Evolutionary conservation across 169 alveolate species (phyloP), one percentile per base, ranked within the genome.

Genomic region (Amoebophrya sp.): DNA sequence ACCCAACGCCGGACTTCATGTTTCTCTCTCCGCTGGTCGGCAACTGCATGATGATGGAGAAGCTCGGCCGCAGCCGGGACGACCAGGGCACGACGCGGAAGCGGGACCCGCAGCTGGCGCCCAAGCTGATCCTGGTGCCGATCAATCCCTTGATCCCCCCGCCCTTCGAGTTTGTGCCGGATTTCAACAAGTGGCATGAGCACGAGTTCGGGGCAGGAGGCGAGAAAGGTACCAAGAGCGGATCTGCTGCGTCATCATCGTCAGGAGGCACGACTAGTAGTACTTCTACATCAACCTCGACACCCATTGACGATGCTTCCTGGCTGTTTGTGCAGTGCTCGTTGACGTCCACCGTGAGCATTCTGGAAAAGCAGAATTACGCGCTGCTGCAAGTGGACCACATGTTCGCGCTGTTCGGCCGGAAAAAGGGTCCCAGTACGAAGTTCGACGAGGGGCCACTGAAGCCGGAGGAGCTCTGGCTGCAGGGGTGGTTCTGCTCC

Each of bases 1-100:
- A 66, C 83, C 83, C 83, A 2, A 66, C 83, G 35, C 83, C 83
- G 83, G 83, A 66, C 35, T 66, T 66, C 32, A 66, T 66, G 83
- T 66, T 66, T 25, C 0, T 66, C 32, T 66, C 83, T 3, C 83
- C 83, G 7, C 83, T 66, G 35, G 83, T 66, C 39, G 83, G 83
- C 29, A 66, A 66, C 35, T 66, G 83, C 83, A 25, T 66, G 83
- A 18, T 66, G 35, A 18, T 66, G 83, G 83, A 66, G 83, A 66
- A 66, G 35, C 83, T 66, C 39, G 83, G 83, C 83, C 29, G 83
- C 29, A 66, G 83, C 83, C 29, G 83, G 35, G 83, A 66, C 83
- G 83, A 66, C 83, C 83, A 66, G 83, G 32, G 32, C 32, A 66
- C 83, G 83, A 66, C 1, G 1, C 83, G 83, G 35, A 66, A 66